Conservation (phyloP, 495 filamentous ascomycete genomes). For the Trichoderma gamsii region DNA sequence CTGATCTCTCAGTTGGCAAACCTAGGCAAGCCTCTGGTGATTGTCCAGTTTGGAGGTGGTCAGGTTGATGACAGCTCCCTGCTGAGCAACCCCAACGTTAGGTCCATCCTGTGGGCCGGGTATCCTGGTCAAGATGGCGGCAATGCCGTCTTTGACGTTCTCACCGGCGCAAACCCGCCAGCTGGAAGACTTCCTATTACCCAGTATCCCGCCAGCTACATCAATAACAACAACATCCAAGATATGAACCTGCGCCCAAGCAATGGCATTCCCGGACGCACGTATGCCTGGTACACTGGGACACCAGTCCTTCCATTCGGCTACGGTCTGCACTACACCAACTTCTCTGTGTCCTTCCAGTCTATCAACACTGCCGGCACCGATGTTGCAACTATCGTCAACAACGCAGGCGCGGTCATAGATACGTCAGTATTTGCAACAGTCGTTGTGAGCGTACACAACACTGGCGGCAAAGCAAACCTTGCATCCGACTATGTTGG, state of each 20-base stretch:
- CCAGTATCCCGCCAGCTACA: slow-evolving; percentile 40
- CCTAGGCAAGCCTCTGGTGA: slow-evolving; percentile 36
- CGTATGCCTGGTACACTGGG: slow-evolving; percentile 40
- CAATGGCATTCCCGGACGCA: slow-evolving; percentile 34
- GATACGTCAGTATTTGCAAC: slow-evolving; percentile 43
- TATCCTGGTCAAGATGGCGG: slow-evolving; percentile 54
- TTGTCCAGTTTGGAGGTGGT: slow-evolving; percentile 42
- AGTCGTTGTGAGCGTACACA: slow-evolving; percentile 33
- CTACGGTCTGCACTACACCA: slow-evolving; percentile 44
- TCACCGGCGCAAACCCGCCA: slow-evolving; percentile 47
- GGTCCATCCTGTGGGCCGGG: slow-evolving; percentile 43
- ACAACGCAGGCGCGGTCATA: slow-evolving; percentile 28
- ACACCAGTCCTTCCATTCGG: slow-evolving; percentile 43
- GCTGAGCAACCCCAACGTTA: slow-evolving; percentile 24
- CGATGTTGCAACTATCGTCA: slow-evolving; percentile 27
- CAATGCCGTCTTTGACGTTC: slow-evolving; percentile 43
- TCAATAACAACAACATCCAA: slow-evolving; percentile 33
- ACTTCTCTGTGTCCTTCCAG: slow-evolving; percentile 45
- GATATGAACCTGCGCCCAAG: slow-evolving; percentile 39
- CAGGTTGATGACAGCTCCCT: slow-evolving; percentile 52
- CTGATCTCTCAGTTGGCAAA: slow-evolving; percentile 34
- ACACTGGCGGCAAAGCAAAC: slow-evolving; percentile 42
- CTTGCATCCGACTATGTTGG: slow-evolving; percentile 53
- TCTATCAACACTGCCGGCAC: slow-evolving; percentile 31
- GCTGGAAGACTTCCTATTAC: slow-evolving; percentile 59